These are phyloP conservation scores for Trichoderma koningiopsis DNA, from an alignment of 2,329 filamentous ascomycete genomes.

Conservation along the genomic window DNA sequence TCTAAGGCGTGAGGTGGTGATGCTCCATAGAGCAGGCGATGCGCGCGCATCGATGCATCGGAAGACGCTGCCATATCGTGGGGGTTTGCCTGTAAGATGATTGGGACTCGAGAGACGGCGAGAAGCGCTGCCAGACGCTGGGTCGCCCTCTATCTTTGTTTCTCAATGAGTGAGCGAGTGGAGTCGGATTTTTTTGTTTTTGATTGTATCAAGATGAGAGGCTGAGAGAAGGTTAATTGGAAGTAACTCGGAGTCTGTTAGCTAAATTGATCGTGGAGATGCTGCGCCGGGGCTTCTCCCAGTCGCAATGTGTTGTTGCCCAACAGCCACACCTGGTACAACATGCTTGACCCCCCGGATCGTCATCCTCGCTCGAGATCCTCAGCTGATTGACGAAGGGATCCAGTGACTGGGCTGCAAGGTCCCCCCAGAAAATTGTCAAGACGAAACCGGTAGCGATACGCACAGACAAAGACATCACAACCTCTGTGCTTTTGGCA, in stretches of 20 bases:
- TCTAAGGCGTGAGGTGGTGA: neutral
- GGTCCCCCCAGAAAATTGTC: constrained; percentile 7
- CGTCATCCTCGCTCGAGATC: constrained; percentile 14
- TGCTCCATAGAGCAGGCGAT: constrained; percentile 2
- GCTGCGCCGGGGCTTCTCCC: neutral
- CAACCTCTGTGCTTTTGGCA: constrained; percentile 2
- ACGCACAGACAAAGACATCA: neutral
- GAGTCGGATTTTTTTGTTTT: neutral
- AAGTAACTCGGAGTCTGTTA: neutral
- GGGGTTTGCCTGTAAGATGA: neutral
- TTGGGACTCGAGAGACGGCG: constrained; percentile 7
- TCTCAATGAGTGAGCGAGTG: neutral
- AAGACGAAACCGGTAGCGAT: constrained; percentile 14
- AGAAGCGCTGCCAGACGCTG: constrained; percentile 2
- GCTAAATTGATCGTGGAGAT: neutral
- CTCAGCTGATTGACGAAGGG: constrained; percentile 5
- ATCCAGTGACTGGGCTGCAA: neutral
- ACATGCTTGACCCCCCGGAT: neutral
- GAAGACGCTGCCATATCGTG: constrained; percentile 14
- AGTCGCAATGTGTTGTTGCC: neutral
- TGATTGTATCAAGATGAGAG: neutral
- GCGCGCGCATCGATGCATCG: constrained; percentile 16
- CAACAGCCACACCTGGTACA: neutral
- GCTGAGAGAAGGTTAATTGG: constrained; percentile 18
- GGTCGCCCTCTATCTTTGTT: neutral